These are phyloP conservation scores for Debaryomycetaceae sp. DNA, from an alignment of 1,139 yeast species.

Conservation along the genomic window DNA sequence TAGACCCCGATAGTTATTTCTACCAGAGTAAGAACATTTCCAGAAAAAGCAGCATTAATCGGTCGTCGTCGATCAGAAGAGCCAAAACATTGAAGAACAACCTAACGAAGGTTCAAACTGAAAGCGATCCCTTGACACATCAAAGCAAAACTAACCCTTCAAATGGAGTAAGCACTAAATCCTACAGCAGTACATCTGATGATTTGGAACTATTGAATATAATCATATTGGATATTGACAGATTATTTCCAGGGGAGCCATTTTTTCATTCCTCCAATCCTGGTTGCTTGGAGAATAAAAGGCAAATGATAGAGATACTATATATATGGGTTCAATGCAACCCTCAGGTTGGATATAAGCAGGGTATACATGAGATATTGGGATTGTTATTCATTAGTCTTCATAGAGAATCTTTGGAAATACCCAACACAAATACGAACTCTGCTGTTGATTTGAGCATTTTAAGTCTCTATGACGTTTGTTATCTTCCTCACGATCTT, in stretches of 20 bases:
- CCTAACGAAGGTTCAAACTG: neutral
- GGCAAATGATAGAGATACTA: slow-evolving; percentile 48
- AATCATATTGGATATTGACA: slow-evolving; percentile 61
- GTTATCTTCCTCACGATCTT: slow-evolving; percentile 42
- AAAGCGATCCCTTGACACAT: slow-evolving; percentile 10
- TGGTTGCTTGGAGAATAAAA: slow-evolving; percentile 20
- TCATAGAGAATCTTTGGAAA: slow-evolving; percentile 34
- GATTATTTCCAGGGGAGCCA: slow-evolving; percentile 60
- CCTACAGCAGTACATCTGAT: slow-evolving; percentile 6
- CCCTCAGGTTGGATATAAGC: slow-evolving; percentile 56
- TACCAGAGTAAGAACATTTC: slow-evolving; percentile 17
- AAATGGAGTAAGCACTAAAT: neutral
- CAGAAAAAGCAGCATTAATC: slow-evolving; percentile 11
- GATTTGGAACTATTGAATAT: slow-evolving; percentile 31
- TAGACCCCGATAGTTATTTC: slow-evolving; percentile 29
- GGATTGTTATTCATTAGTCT: slow-evolving; percentile 56
- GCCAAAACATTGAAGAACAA: slow-evolving; percentile 10
- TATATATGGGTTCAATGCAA: slow-evolving; percentile 55
- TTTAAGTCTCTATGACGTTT: slow-evolving; percentile 34
- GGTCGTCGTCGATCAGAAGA: slow-evolving; percentile 5
- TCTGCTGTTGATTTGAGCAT: slow-evolving; percentile 34
- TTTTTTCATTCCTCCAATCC: slow-evolving; percentile 35
- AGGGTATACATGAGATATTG: slow-evolving; percentile 67
- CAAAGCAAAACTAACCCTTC: slow-evolving; percentile 6
- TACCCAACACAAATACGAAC: slow-evolving; percentile 33